Evolutionary conservation across 2,329 filamentous ascomycete genomes (phyloP), one percentile per base, ranked within the genome.

Genomic region (Colletotrichum cordylinicola): DNA sequence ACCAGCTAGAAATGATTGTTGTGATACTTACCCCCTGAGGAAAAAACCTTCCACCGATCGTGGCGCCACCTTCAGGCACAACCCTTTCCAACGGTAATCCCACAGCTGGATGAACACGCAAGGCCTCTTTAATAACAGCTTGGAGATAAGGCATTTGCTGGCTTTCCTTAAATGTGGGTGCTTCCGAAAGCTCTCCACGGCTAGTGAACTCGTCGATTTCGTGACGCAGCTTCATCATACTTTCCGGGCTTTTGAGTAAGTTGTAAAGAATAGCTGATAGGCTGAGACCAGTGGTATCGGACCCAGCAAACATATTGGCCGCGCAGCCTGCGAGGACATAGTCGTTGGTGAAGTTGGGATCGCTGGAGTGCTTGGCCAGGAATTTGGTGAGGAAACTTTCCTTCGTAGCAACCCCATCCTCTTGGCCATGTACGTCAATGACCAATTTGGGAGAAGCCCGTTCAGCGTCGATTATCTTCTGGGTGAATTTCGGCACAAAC

Each of bases 91-190:
- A 80, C 4, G 88, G 86, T 12, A 90, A 80, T 6, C 87, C 88
- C 0, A 86, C 85, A 0, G 88, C 86, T 1, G 89, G 85, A 67
- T 90, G 87, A n/a, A 91, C 81, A n/a, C 90, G 86, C n/a, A 91
- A 80, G 0, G 87, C 86, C 79, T 91, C 90, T 67, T 90, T 90
- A 52, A 91, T 86, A 4, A 88, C 85, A 0, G 89, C 89, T 74
- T 91, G 86, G 18, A 91, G 83, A 75, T 91, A 92, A 0, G 87
- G 88, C 79, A 89, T 80, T 61, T 80, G 82, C 18, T 83, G 85
- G 6, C 77, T 84, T 77, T 86, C 85, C 33, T 82, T 85, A 78
- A 83, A 88, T 0, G 81, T 79, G 60, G 66, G 79, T 71, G 4
- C 72, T 60, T 5, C 10, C 9, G 79, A 80, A 9, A 82, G 70